Evolutionary conservation across 1,284 basidiomycete genomes (phyloP).

Genomic region (Cryptococcus amylolentus): DNA sequence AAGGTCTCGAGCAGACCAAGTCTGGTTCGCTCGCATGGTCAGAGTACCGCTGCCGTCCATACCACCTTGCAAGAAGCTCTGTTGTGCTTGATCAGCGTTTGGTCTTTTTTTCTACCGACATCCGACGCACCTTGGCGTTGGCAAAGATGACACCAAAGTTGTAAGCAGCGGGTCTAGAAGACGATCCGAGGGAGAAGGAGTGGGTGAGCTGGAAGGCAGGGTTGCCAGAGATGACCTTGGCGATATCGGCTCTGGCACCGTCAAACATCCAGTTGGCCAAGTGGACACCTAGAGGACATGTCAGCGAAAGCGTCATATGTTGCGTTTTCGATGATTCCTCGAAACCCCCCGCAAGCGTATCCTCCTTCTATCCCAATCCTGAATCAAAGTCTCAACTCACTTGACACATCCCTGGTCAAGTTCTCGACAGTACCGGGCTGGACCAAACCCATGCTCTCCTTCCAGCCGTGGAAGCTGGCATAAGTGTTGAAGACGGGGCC

Average conservation of each 20-base stretch:
- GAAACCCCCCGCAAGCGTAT: neutral
- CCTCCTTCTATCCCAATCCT: neutral
- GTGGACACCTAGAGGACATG: conserved; percentile 64
- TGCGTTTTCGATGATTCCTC: no score
- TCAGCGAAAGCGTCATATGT: no score
- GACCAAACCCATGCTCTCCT: conserved; percentile 70
- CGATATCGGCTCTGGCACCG: conserved; percentile 91
- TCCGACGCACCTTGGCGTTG: conserved; percentile 64
- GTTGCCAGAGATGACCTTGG: conserved; percentile 87
- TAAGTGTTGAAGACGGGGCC: conserved; percentile 63
- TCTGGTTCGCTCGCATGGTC: conserved; percentile 84
- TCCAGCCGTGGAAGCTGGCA: conserved; percentile 72
- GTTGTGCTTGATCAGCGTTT: conserved; percentile 2
- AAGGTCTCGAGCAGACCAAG: conserved; percentile 73
- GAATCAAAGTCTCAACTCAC: conserved; percentile 53
- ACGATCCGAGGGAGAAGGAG: conserved; percentile 65
- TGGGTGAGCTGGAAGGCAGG: conserved; percentile 98
- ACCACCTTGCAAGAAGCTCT: conserved; percentile 90
- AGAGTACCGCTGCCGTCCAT: conserved; percentile 91
- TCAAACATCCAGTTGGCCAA: conserved; percentile 95
- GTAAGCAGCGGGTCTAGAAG: conserved; percentile 72
- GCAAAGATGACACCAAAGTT: conserved; percentile 94
- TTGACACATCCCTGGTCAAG: conserved; percentile 82
- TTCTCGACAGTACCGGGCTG: conserved; percentile 89
- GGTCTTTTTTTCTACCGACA: neutral